Base-by-base conservation (phyloP, 164 flowering plant species). In the Nymphaea thermarum region DNA sequence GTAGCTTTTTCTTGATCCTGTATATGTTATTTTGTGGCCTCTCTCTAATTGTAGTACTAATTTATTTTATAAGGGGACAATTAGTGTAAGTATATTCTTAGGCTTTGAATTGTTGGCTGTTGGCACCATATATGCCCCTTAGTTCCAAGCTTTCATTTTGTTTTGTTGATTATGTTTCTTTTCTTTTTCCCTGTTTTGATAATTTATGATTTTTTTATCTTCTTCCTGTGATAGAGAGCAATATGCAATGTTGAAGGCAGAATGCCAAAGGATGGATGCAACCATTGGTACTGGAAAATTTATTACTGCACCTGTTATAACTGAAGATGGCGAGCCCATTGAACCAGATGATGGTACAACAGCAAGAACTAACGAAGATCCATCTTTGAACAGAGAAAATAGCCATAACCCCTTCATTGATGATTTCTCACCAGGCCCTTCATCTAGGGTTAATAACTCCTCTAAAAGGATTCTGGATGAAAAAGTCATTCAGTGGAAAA, bases 401-500 rank as follows among this genome's bases (percentile, higher is more conserved):
- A 25, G 36, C 36, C 36, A 1, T 25, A 25, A 25, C 36, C 36
- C 36, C 36, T 25, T 25, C 36, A 25, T 25, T 25, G 36, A 25
- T 25, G 36, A 25, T 25, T 25, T 25, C 36, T 25, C 36, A 1
- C 36, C 36, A 0, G 36, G 36, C 36, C 36, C 36, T 25, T 25
- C 36, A 25, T 25, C 36, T 25, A 25, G 36, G 36, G 36, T 25
- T 25, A 25, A 0, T 25, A 25, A 25, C 36, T 25, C 36, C 36
- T 25, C 36, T 25, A 1, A 25, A 25, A 25, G 36, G 36, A 25
- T 73, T 61, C 17, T 70, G 51, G 80, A 82, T 64, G 79, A 85
- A 78, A 85, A 76, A 76, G 85, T 79, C 72, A 74, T 80, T 59
- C 81, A 84, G 63, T 92, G 98, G 98, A 89, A 82, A 79, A 88